Conservation (phyloP, 495 filamentous ascomycete species). For the Penicillium canescens region DNA sequence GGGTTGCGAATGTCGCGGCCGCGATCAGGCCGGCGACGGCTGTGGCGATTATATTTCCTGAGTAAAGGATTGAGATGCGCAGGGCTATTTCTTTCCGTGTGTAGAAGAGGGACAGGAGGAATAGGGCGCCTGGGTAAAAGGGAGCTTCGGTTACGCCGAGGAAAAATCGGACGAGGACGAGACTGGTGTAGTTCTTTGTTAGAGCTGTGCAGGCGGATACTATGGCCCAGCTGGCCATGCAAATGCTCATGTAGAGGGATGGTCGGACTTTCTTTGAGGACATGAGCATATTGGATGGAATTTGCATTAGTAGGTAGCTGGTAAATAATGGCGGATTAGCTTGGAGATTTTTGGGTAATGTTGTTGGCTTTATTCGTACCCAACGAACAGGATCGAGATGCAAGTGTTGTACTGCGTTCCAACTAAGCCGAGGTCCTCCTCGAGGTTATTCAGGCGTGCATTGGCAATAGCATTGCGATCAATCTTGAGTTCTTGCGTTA, state of each 20-base stretch:
- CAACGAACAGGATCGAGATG: slow-evolving; percentile 55
- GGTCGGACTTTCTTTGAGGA: slow-evolving; percentile 26
- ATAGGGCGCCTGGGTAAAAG: slow-evolving; percentile 43
- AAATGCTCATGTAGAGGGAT: slow-evolving; percentile 26
- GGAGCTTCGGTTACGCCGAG: slow-evolving; percentile 48
- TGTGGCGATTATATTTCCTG: slow-evolving; percentile 38
- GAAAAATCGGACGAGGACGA: slow-evolving; percentile 33
- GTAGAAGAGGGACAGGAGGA: slow-evolving; percentile 43
- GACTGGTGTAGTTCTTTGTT: slow-evolving; percentile 34
- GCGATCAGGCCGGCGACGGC: slow-evolving; percentile 49
- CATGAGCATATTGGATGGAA: slow-evolving; percentile 59
- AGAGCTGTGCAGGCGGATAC: slow-evolving; percentile 42
- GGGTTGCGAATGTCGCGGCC: slow-evolving; percentile 14
- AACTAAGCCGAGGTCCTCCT: slow-evolving; percentile 37
- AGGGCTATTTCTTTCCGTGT: slow-evolving; percentile 44
- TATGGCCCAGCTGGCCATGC: slow-evolving; percentile 46
- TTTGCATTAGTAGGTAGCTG: slow-evolving; percentile 51
- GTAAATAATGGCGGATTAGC: slow-evolving; percentile 21
- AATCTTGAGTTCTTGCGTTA: neutral
- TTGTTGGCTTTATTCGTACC: slow-evolving; percentile 25
- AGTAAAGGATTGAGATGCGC: slow-evolving; percentile 41
- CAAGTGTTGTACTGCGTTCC: slow-evolving; percentile 49
- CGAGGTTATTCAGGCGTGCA: slow-evolving; percentile 31
- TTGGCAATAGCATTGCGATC: slow-evolving; percentile 20
- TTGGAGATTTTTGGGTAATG: no score